phyloP scores from a whole-genome alignment of 306 rosid genomes.

The Delonix regia region DNA sequence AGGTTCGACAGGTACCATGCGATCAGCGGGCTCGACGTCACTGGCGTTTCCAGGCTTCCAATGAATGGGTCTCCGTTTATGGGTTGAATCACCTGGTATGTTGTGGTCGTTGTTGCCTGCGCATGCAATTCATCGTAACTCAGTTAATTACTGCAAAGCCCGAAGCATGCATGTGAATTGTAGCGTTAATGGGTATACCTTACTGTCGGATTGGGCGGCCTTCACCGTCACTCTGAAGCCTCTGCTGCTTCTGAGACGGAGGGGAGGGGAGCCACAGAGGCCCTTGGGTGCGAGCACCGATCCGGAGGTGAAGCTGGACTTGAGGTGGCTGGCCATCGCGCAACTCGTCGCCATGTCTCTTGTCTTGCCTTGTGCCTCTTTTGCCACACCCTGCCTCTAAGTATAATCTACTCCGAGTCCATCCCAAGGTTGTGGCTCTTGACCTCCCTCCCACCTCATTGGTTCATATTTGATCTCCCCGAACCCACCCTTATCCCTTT shows the following conservation, averaged over 20 bases:
- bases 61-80: constrained; percentile 98
- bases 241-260: constrained; percentile 36
- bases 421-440: constrained; percentile 51
- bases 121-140: too few relatives aligned
- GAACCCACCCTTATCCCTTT: constrained; percentile 34
- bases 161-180: too few relatives aligned
- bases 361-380: neutral
- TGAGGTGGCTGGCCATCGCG: constrained; percentile 91
- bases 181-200: constrained; percentile 48
- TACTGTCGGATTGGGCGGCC: constrained; percentile 74
- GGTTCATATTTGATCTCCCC: constrained; percentile 68
- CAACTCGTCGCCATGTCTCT: constrained; percentile 75
- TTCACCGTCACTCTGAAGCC: constrained; percentile 68
- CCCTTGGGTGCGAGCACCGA: too few relatives aligned
- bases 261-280: constrained; percentile 48
- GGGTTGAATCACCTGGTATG: constrained; percentile 87
- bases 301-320: constrained; percentile 73
- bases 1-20: constrained; percentile 98
- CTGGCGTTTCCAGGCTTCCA: constrained; percentile 95
- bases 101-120: too few relatives aligned
- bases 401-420: too few relatives aligned
- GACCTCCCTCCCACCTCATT: constrained; percentile 50
- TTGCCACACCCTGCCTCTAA: neutral
- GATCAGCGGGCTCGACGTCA: constrained; percentile 90
- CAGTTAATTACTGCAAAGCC: too few relatives aligned